These are phyloP conservation scores for Sanghuangporus baumii DNA, from an alignment of 1,284 basidiomycete species.

Conservation along the genomic window DNA sequence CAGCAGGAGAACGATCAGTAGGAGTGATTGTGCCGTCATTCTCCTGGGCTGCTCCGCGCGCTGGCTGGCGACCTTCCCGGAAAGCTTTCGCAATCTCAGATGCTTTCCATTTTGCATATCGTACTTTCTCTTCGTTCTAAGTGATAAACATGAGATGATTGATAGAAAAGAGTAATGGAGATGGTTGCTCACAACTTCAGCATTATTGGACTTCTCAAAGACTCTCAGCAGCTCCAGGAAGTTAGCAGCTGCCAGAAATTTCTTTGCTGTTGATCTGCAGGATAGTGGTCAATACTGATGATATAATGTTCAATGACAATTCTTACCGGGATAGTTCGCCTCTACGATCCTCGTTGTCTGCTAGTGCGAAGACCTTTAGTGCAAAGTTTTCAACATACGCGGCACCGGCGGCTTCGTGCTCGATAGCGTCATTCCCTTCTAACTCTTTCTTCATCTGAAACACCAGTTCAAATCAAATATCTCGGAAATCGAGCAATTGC, in stretches of 20 bases:
- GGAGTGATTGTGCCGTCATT: not conserved
- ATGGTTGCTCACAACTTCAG: conserved; percentile 29
- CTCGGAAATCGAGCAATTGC: not conserved
- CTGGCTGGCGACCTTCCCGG: conserved; percentile 76
- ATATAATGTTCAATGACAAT: not conserved
- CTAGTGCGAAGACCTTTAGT: conserved; percentile 77
- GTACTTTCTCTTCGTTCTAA: conserved; percentile 73
- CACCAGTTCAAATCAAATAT: not conserved
- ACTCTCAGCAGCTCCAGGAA: conserved; percentile 80
- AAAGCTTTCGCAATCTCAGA: conserved; percentile 84
- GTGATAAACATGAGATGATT: not conserved
- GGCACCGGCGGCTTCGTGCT: conserved; percentile 74
- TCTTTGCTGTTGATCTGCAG: conserved; percentile 76
- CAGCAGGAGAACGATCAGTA: conserved; percentile 4
- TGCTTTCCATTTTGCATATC: conserved; percentile 92
- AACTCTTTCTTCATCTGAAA: conserved; percentile 67
- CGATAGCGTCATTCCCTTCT: conserved; percentile 74
- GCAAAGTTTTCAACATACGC: conserved; percentile 96
- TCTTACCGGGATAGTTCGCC: conserved; percentile 69
- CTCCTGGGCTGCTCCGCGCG: conserved; percentile 44
- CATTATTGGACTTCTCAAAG: conserved; percentile 57
- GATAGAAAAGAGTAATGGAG: conserved; percentile 26
- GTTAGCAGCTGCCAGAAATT: conserved; percentile 83
- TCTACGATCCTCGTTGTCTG: conserved; percentile 87
- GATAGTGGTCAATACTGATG: not conserved